phyloP scores from a whole-genome alignment of 106 monocot species.

The Chionographis japonica region DNA sequence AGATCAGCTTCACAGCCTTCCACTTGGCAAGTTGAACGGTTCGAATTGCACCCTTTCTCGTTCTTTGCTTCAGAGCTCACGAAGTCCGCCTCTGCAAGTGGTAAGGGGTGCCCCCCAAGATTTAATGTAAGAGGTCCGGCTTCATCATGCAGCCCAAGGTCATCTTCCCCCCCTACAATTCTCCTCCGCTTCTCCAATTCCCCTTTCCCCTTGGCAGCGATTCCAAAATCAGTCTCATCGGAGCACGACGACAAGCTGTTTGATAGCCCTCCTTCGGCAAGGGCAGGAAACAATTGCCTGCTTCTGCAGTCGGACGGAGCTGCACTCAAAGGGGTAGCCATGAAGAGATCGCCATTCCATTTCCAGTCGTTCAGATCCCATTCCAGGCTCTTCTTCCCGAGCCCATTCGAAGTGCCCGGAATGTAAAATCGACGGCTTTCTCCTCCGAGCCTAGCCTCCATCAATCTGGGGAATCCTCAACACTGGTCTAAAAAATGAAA shows the following conservation, averaged over 20 bases:
- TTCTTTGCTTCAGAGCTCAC: slow-evolving; percentile 13
- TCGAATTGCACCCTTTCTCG: slow-evolving; percentile 35
- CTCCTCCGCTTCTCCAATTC: slow-evolving; percentile 45
- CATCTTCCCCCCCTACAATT: slow-evolving; percentile 16
- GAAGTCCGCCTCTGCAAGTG: slow-evolving; percentile 15
- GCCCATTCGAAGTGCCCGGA: slow-evolving; percentile 18
- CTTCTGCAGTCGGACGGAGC: slow-evolving; percentile 24
- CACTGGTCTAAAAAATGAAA: not conserved
- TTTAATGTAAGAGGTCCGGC: slow-evolving; percentile 39
- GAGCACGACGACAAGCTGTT: slow-evolving; percentile 25
- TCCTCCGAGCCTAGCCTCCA: slow-evolving; percentile 35
- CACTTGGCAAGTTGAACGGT: slow-evolving; percentile 39
- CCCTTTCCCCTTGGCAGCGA: slow-evolving; percentile 6
- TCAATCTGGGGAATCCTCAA: not conserved
- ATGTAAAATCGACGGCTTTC: slow-evolving; percentile 16
- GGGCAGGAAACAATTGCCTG: slow-evolving; percentile 28
- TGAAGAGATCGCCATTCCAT: slow-evolving; percentile 53
- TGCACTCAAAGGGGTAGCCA: slow-evolving; percentile 32
- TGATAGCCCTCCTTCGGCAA: not conserved
- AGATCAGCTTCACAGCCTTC: slow-evolving; percentile 49
- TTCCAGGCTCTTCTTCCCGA: slow-evolving; percentile 30
- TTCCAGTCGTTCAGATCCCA: slow-evolving; percentile 67
- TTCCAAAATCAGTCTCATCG: slow-evolving; percentile 21
- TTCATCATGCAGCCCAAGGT: slow-evolving; percentile 12
- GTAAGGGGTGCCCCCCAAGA: slow-evolving; percentile 31